phyloP scores from a whole-genome alignment of 2,329 filamentous ascomycete genomes.

The Paraphoma sp. region DNA sequence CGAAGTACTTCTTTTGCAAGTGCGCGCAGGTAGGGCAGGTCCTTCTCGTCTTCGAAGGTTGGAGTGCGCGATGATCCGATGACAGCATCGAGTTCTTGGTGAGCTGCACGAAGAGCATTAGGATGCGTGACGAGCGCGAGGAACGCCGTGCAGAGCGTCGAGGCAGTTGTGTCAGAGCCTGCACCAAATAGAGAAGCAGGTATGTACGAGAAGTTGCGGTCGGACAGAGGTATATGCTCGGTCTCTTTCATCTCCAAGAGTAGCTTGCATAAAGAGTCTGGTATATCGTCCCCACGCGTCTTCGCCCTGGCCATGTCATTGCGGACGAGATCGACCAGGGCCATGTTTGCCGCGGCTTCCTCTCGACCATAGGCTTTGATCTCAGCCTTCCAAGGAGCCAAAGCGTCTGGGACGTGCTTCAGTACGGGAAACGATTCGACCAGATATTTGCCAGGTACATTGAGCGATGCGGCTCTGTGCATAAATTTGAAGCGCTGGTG shows the following conservation, averaged over 20 bases:
- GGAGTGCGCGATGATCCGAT: constrained; percentile 41
- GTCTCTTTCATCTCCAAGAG: constrained; percentile 51
- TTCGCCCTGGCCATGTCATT: constrained; percentile 48
- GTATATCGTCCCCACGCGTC: constrained; percentile 40
- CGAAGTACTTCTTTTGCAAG: constrained; percentile 46
- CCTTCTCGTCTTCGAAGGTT: constrained; percentile 45
- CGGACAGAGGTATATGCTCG: constrained; percentile 49
- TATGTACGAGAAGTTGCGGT: constrained; percentile 53
- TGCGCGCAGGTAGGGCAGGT: constrained; percentile 49
- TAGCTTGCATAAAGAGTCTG: constrained; percentile 54
- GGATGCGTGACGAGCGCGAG: constrained; percentile 58
- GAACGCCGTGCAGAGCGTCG: constrained; percentile 57
- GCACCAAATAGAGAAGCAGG: constrained; percentile 56
- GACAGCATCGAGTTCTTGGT: constrained; percentile 50
- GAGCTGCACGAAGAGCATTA: constrained; percentile 51
- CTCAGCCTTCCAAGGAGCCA: constrained; percentile 58
- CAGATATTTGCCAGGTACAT: constrained; percentile 54
- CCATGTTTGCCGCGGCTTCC: constrained; percentile 52
- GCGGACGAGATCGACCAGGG: constrained; percentile 50
- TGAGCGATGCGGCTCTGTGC: constrained; percentile 56
- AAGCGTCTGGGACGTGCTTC: constrained; percentile 52
- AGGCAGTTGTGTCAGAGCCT: constrained; percentile 59
- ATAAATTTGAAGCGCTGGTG: constrained; percentile 57
- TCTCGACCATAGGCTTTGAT: constrained; percentile 47
- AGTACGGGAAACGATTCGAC: constrained; percentile 56